These are phyloP conservation scores for Entelexis paramagnoliae DNA, from an alignment of 1,139 yeast genomes.

Conservation along the genomic window DNA sequence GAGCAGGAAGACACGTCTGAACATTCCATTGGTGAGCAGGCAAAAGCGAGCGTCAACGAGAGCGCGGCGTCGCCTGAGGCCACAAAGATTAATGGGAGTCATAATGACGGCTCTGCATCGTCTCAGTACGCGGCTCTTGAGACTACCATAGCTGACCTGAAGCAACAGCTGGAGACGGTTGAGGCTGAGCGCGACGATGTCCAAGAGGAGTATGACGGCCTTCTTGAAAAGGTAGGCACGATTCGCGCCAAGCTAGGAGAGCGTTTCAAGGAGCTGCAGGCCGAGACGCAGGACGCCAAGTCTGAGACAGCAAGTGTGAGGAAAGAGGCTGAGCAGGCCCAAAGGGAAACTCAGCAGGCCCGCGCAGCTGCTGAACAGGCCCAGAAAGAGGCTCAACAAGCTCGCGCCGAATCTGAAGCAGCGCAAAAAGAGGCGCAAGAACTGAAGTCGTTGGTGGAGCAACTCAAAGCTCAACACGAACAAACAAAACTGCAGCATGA, in stretches of 20 bases:
- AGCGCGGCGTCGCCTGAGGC: neutral
- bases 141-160: slow-evolving; percentile 23
- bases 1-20: too few relatives aligned
- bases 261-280: slow-evolving; percentile 37
- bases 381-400: neutral
- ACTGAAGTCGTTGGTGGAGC: neutral
- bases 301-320: slow-evolving; percentile 37
- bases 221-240: slow-evolving; percentile 62
- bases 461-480: neutral
- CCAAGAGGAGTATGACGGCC: slow-evolving; percentile 62
- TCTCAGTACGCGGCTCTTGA: neutral
- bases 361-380: neutral
- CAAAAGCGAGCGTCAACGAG: neutral
- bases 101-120: neutral
- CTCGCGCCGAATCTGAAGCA: neutral
- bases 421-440: neutral
- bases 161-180: slow-evolving; percentile 35
- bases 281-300: slow-evolving; percentile 4
- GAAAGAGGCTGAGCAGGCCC: slow-evolving; percentile 31
- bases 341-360: slow-evolving; percentile 18
- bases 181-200: slow-evolving; percentile 54
- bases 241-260: slow-evolving; percentile 74
- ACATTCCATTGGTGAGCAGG: too few relatives aligned
- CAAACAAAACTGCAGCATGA: neutral
- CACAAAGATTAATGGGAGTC: neutral